Base-by-base conservation (phyloP, 805 yeast genomes). In the Pichia pseudocactophila region DNA sequence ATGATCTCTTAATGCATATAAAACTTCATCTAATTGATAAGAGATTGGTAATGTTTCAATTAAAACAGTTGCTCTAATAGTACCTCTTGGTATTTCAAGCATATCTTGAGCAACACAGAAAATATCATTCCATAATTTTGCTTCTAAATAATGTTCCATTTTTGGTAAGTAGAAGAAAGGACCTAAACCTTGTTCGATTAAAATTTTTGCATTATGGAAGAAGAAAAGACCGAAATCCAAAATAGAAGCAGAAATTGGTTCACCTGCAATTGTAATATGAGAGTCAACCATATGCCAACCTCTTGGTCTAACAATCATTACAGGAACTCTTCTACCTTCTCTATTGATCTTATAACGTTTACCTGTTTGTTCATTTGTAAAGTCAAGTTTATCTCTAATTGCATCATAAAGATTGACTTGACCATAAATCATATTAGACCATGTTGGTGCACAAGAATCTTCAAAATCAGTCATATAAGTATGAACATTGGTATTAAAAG, bases 381-480 rank as follows among this genome's bases (percentile, higher is more conserved):
- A 74, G 51, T 73, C 71, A 55, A 83, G 71, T 56, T 79, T 74
- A 57, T 78, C 73, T 63, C 94, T 74, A 39, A 82, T 74, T 16
- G 80, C 89, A 57, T 83, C 94, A 58, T 71, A 82, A 55, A 83
- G 63, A 59, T 83, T 82, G 44, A 80, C 85, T 63, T 83, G 92
- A 41, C 92, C 94, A 55, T 81, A 84, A 42, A 82, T 73, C 68
- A 82, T 71, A 63, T 82, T 83, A 48, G 65, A 63, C 92, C 92
- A 83, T 22, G 94, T 82, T 53, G 94, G 94, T 16, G 90, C 77
- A 53, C 83, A 76, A 15, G 89, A 81, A 62, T 83, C 92, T 62
- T 83, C 94, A 55, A 83, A 81, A 66, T 83, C 94, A 34, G 87
- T 80, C 92, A 83, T 83, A 60, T 83, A 83, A 26, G 92, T 82